Evolutionary conservation across 176 grass and related monocot genomes (phyloP), one percentile per base, ranked within the genome.

Genomic region (Lolium multiflorum): DNA sequence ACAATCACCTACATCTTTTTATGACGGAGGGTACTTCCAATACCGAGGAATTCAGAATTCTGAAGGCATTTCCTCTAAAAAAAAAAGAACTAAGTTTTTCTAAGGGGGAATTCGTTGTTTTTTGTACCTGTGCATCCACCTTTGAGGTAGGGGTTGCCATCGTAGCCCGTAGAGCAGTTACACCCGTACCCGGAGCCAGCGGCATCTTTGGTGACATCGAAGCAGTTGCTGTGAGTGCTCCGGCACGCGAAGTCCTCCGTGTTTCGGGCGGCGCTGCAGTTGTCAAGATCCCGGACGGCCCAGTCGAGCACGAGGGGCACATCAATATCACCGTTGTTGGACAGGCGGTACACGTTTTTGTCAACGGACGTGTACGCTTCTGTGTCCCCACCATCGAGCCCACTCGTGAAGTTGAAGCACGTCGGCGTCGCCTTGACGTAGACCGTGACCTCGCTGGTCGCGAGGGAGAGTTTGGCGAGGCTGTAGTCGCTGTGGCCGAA

Each of bases 221-320:
- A 2, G 83, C 90, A 95, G 0, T 12, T 0, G 28, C 78, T 83
- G 13, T 60, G 3, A 0, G 2, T 2, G 16, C 83, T 71, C 11
- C 50, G 81, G 77, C 93, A 95, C 1, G 89, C 93, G 26, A 78
- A 95, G 69, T 64, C 78, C 0, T 86, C n/a, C n/a, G n/a, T 89
- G 55, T 95, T 91, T 0, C 8, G 64, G 5, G 90, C 90, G 11
- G 50, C 43, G 43, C 72, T 77, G 46, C 90, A 92, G 43, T 76
- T 90, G 10, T 4, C 35, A 37, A 66, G 68, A 46, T 90, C 62
- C 68, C 75, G 66, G 48, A 95, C 5, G 17, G 90, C 90, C 90
- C 90, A 95, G 78, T 95, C 90, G 26, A 92, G 25, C 74, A 85
- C 88, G 22, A 95, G 74, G 12, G 86, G 83, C 14, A 62, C 86